Evolutionary conservation across 768 basidiomycete species (phyloP), one percentile per base, ranked within the genome.

Genomic region (Mycena capillaripes): DNA sequence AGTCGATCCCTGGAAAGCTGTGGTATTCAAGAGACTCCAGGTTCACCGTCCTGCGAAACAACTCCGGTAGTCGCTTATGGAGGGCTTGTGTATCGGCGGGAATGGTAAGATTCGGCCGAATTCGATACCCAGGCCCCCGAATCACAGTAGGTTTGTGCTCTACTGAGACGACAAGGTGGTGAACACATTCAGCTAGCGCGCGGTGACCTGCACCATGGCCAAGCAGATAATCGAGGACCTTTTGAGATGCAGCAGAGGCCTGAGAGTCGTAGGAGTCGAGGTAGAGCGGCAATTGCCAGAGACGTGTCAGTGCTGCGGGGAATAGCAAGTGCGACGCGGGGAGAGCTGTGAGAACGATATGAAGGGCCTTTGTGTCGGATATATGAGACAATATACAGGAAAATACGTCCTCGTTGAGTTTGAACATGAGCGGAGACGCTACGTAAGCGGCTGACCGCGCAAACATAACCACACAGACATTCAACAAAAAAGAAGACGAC

Each of bases 1-100:
- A 30, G 25, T 34, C 19, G 19, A 73, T 69, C 17, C 75, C 74
- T 21, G 68, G 48, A 21, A 14, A 44, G 29, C 69, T 62, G 50
- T 63, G 60, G 61, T 76, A 76, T 23, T 78, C 73, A 11, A 78
- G 46, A 3, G 56, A 34, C 27, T 42, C 48, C 10, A 78, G 71
- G 46, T 70, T 75, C 1, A 19, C 19, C 3, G 66, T 62, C 16
- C 27, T 67, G 46, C 25, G 36, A 78, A 71, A 23, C 73, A 52
- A 9, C 17, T n/a, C 36, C 1, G 61, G 59, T 11, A 77, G 61
- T 3, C 72, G 64, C 10, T 48, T 25, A 50, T 64, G 48, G 10
- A 68, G 55, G 16, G 68, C 68, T 7, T 19, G n/a, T n/a, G n/a
- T n/a, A n/a, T n/a, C n/a, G n/a, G n/a, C n/a, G n/a, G n/a, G n/a